Evolutionary conservation across 2,329 filamentous ascomycete genomes (phyloP), one percentile per base, ranked within the genome.

Genomic region (Paraconiothyrium brasiliense): DNA sequence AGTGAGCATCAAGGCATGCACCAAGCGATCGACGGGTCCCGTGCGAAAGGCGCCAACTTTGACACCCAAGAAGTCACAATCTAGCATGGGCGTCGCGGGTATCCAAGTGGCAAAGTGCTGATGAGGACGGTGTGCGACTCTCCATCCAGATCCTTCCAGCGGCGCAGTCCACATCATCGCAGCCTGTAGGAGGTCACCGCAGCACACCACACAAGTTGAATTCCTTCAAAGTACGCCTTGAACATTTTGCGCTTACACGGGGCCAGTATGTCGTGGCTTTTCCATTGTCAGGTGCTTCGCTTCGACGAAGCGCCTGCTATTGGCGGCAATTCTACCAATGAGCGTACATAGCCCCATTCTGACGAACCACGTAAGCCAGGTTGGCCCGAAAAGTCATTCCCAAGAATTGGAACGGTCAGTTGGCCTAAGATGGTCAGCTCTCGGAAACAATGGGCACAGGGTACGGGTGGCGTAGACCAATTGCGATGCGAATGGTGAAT

Each of bases 241-340:
- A 39, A n/a, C 6, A 11, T 13, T 10, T 41, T 20, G 2, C 27
- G 22, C 22, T 43, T 27, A 16, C 1, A 27, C 27, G 52, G 52
- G 54, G 54, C 30, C 54, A 47, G 30, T 37, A 37, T 56, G 3
- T 11, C 16, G 14, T 37, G 20, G 5, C 2, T 30, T 47, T n/a
- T 37, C 20, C 43, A 13, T 14, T 37, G 20, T 16, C 8, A 30
- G 30, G 1, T 11, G 41, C 11, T 37, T 56, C 54, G 54, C 54
- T 56, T 47, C 54, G 52, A 41, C 30, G 20, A 34, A 16, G 30
- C 13, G n/a, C 39, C 39, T 20, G 16, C 30, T 32, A 56, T 56
- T 56, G 43, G 54, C 32, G 54, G 43, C 54, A 47, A 44, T 35
- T 8, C 43, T 34, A 47, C 54, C 41, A 48, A 56, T 56, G n/a